A percentile compares a stretch with the other conserved stretches of the same genome.
Evolutionary conservation across 768 basidiomycete genomes (phyloP).

Genomic region (Collybiopsis confluens): DNA sequence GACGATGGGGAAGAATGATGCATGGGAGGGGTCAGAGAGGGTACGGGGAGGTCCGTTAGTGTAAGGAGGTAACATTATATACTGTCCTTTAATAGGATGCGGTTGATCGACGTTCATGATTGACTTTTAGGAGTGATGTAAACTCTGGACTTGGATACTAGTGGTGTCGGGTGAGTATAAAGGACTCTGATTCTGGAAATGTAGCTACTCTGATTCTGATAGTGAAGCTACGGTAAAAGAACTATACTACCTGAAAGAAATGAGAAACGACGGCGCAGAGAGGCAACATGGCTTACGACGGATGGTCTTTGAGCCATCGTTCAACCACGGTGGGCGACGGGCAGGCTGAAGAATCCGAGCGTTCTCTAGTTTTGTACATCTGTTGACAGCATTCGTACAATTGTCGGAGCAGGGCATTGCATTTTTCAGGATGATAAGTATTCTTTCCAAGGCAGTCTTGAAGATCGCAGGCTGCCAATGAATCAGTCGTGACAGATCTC

Average conservation of each 20-base stretch:
- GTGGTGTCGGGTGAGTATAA: no score
- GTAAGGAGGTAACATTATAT: not conserved
- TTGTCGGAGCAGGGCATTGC: constrained; percentile 43
- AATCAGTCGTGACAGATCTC: not conserved
- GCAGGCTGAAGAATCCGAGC: constrained; percentile 56
- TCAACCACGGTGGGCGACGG: constrained; percentile 48
- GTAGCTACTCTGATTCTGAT: no score
- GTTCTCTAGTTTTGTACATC: constrained; percentile 46
- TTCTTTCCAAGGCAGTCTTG: constrained; percentile 61
- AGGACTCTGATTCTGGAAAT: no score
- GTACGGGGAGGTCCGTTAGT: not conserved
- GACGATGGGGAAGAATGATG: not conserved
- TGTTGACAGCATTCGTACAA: constrained; percentile 60
- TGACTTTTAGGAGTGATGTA: no score
- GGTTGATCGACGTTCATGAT: no score
- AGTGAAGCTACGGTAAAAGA: no score
- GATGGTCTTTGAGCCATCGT: constrained; percentile 57
- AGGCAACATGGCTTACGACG: no score
- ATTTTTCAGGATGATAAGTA: constrained; percentile 62
- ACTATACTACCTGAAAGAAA: not conserved
- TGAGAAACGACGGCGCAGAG: no score
- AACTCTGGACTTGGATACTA: no score
- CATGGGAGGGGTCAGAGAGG: not conserved
- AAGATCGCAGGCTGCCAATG: constrained; percentile 61
- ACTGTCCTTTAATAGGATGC: no score